phyloP scores from a whole-genome alignment of 2,329 filamentous ascomycete species.

The Zopfia rhizophila region DNA sequence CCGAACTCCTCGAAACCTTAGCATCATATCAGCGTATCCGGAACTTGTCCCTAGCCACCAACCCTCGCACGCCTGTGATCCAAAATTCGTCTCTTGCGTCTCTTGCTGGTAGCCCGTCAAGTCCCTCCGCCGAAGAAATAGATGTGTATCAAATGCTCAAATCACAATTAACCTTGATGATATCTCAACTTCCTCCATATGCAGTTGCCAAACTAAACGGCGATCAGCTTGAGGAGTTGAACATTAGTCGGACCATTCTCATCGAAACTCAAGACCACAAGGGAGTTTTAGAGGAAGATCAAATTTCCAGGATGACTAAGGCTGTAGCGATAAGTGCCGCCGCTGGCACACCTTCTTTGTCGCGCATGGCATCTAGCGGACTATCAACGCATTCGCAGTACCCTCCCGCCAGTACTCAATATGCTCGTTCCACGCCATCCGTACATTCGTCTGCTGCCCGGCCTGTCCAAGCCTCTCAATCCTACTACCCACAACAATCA shows the following conservation, averaged over 20 bases:
- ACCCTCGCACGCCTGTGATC: constrained; percentile 71
- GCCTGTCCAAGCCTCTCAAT: constrained; percentile 39
- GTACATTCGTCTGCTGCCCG: constrained; percentile 39
- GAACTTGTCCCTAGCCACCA: constrained; percentile 73
- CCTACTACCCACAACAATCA: constrained; percentile 46
- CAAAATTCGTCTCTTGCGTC: constrained; percentile 72
- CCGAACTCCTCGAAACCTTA: constrained; percentile 79
- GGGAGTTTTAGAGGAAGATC: constrained; percentile 86
- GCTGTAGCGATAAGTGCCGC: constrained; percentile 43
- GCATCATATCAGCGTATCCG: constrained; percentile 83
- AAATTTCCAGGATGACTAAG: constrained; percentile 60
- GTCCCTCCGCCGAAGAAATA: constrained; percentile 70
- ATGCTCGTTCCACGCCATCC: constrained; percentile 40
- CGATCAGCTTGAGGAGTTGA: constrained; percentile 83
- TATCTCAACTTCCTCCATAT: constrained; percentile 82
- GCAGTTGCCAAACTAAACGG: constrained; percentile 87
- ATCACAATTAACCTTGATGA: constrained; percentile 76
- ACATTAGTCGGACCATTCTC: constrained; percentile 81
- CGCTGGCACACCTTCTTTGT: constrained; percentile 37
- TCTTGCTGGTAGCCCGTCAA: constrained; percentile 67
- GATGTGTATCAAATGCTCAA: constrained; percentile 77
- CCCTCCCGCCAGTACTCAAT: constrained; percentile 40
- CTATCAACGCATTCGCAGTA: constrained; percentile 43
- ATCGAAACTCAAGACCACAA: constrained; percentile 77
- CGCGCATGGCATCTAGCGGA: constrained; percentile 36